Percentiles rank a stretch among this genome's conserved stretches.
Conservation (phyloP, 345 rosid genomes). For the Citrus unshiu region DNA sequence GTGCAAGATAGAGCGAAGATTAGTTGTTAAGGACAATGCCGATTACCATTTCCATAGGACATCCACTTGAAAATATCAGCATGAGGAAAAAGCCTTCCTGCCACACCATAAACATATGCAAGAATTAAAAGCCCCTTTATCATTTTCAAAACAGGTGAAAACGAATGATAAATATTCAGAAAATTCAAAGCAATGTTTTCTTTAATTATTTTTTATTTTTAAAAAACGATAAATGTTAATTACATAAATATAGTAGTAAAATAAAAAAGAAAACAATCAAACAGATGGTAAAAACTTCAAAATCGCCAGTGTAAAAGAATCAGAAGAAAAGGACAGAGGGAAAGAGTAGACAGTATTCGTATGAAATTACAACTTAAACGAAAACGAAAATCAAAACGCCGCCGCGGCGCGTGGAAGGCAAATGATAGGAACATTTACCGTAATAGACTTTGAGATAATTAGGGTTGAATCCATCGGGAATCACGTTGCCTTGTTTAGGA, state of each 20-base stretch:
- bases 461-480: conserved; percentile 50
- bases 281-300: too few relatives aligned
- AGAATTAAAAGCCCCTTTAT: not conserved
- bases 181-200: not conserved
- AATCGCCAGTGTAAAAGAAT: not conserved
- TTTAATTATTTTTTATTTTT: too few relatives aligned
- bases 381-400: not conserved
- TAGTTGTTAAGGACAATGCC: not conserved
- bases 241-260: not conserved
- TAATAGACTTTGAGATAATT: conserved; percentile 68
- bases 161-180: not conserved
- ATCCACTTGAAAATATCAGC: conserved; percentile 79
- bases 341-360: not conserved
- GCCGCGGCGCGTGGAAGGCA: not conserved
- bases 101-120: conserved; percentile 3
- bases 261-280: not conserved
- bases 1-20: not conserved
- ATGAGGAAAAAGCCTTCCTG: conserved; percentile 87
- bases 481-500: conserved; percentile 20
- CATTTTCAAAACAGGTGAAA: not conserved
- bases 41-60: conserved; percentile 84
- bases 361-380: not conserved
- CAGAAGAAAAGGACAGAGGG: not conserved
- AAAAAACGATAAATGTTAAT: too few relatives aligned
- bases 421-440: conserved; percentile 30